phyloP scores from a whole-genome alignment of 768 basidiomycete species.

The Auricularia heimuer region DNA sequence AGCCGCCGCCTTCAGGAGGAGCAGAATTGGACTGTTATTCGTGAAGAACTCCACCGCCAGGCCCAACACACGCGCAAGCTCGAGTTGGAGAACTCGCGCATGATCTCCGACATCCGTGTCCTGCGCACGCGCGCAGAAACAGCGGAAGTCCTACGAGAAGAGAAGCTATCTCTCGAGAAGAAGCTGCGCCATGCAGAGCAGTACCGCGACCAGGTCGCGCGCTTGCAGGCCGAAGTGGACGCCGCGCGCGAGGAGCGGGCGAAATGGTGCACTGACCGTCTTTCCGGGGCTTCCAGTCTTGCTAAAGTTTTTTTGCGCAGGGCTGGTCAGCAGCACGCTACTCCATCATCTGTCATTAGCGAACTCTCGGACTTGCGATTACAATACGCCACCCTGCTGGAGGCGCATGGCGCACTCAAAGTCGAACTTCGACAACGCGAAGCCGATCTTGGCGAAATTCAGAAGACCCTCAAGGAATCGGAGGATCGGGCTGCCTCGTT shows the following conservation, averaged over 20 bases:
- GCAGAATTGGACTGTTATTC: constrained; percentile 51
- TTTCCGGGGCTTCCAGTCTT: not conserved
- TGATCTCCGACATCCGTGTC: constrained; percentile 41
- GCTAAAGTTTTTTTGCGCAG: constrained; percentile 17
- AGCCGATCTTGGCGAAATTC: constrained; percentile 35
- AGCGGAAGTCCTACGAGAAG: constrained; percentile 63
- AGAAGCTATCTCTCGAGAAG: constrained; percentile 54
- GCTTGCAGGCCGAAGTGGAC: constrained; percentile 56
- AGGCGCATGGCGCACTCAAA: constrained; percentile 50
- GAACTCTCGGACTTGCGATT: constrained; percentile 51
- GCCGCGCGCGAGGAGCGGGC: constrained; percentile 47
- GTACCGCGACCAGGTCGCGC: constrained; percentile 43
- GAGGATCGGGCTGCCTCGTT: constrained; percentile 24
- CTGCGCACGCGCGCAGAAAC: constrained; percentile 49
- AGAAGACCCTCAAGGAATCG: constrained; percentile 28
- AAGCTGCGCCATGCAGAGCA: constrained; percentile 42
- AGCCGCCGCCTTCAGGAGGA: constrained; percentile 26
- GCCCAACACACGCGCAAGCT: constrained; percentile 48
- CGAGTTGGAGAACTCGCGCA: constrained; percentile 47
- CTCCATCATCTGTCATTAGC: constrained; percentile 42
- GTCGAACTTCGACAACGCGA: constrained; percentile 48
- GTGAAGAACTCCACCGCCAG: constrained; percentile 61
- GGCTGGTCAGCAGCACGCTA: constrained; percentile 25
- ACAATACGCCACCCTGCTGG: constrained; percentile 50
- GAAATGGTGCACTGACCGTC: constrained; percentile 33